phyloP scores from a whole-genome alignment of 208 protist genomes.

The Wallacemonas sp. region DNA sequence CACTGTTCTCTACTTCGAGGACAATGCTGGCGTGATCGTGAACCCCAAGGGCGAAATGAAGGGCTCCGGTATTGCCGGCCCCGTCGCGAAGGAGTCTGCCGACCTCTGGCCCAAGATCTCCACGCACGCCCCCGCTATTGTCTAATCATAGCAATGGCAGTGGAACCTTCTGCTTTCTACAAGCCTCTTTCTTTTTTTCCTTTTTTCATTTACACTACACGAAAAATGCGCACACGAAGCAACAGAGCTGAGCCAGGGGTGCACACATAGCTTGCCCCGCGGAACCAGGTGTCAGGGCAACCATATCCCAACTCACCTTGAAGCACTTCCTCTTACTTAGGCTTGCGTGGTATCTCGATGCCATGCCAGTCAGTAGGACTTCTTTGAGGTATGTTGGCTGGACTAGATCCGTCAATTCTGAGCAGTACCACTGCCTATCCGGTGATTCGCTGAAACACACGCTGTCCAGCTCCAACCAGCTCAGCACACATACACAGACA shows the following conservation, averaged over 20 bases:
- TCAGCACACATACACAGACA: too few relatives aligned
- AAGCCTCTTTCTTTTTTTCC: conserved; percentile 19
- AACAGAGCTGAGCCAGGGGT: background rate
- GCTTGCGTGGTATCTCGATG: too few relatives aligned
- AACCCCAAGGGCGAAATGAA: conserved; percentile 99
- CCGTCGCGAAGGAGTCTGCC: conserved; percentile 99
- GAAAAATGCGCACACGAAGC: conserved; percentile 4
- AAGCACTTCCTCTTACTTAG: too few relatives aligned
- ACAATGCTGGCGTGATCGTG: conserved; percentile 99
- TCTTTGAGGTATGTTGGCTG: too few relatives aligned
- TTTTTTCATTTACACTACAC: conserved; percentile 19
- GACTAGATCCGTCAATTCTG: too few relatives aligned
- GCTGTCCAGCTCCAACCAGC: too few relatives aligned
- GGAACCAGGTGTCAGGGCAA: too few relatives aligned
- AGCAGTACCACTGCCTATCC: too few relatives aligned
- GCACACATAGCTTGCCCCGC: too few relatives aligned
- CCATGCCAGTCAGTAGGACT: too few relatives aligned
- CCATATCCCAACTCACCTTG: too few relatives aligned
- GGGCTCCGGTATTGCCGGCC: conserved; percentile 99
- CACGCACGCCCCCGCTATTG: conserved; percentile 93
- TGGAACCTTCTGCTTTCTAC: conserved; percentile 13
- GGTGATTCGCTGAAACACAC: too few relatives aligned
- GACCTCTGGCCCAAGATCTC: conserved; percentile 99
- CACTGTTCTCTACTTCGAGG: conserved; percentile 99
- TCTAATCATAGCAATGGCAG: conserved; percentile 79